phyloP scores from a whole-genome alignment of 441 rosid species.

The Cnidoscolus chayamansa region DNA sequence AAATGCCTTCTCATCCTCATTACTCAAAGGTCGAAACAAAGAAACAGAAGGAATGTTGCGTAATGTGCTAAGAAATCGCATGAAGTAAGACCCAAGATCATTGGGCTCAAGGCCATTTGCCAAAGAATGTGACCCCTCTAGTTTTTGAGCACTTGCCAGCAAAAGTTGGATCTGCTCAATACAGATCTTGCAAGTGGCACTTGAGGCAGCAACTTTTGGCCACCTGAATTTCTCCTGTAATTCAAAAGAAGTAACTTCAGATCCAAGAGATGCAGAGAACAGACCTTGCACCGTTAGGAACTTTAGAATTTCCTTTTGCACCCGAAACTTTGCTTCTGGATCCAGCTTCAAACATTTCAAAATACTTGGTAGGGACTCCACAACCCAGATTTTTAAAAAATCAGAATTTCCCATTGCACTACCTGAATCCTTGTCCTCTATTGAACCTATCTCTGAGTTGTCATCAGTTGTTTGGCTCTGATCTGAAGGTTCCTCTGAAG shows the following conservation, averaged over 20 bases:
- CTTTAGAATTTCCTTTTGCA: slow-evolving; percentile 83
- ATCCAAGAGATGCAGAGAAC: slow-evolving; percentile 86
- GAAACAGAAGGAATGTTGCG: slow-evolving; percentile 94
- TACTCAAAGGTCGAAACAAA: slow-evolving; percentile 65
- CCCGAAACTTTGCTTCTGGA: slow-evolving; percentile 61
- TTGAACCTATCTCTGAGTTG: slow-evolving; percentile 81
- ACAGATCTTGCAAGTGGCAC: slow-evolving; percentile 70
- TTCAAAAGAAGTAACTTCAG: slow-evolving; percentile 95
- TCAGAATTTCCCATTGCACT: slow-evolving; percentile 55
- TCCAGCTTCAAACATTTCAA: slow-evolving; percentile 67
- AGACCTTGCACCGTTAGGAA: slow-evolving; percentile 93
- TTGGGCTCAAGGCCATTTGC: slow-evolving; percentile 49
- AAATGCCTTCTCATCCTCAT: slow-evolving; percentile 73
- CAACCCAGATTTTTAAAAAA: slow-evolving; percentile 75
- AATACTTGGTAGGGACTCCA: slow-evolving; percentile 80
- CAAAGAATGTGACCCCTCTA: slow-evolving; percentile 44
- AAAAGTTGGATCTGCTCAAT: slow-evolving; percentile 86
- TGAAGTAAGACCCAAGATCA: slow-evolving; percentile 79
- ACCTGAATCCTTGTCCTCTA: slow-evolving; percentile 72
- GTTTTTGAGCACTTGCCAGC: slow-evolving; percentile 73
- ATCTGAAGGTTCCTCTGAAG: slow-evolving; percentile 85
- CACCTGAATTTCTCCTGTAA: slow-evolving; percentile 92
- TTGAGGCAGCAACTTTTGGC: slow-evolving; percentile 78
- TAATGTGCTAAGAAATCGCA: slow-evolving; percentile 77
- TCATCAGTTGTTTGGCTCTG: slow-evolving; percentile 99